Base-by-base conservation (phyloP, 768 basidiomycete species). In the Calocybe indica region DNA sequence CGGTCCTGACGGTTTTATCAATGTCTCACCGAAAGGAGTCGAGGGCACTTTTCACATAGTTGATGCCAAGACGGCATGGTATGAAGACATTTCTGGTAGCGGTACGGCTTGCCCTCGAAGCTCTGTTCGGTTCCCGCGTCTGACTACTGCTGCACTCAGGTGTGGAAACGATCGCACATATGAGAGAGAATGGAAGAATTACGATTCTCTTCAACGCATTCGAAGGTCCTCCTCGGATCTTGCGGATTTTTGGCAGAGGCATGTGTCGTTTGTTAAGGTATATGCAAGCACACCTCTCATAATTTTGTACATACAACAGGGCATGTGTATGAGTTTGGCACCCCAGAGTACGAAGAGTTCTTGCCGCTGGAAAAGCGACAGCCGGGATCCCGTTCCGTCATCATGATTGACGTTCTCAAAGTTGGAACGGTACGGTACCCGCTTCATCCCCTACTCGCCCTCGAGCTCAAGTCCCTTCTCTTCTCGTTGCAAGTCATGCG, bases 11-110 rank as follows among this genome's bases (percentile, higher is more conserved):
- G 84, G 82, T 0, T 79, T 82, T 43, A 72, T 88, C 40, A 87
- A 87, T 53, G 59, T 87, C 22, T 85, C 82, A 0, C 83, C 85
- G 0, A 87, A 87, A 54, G 81, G 80, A 39, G 66, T 74, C 28
- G 63, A 72, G 50, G 78, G 78, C 6, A 76, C 76, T 3, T 85
- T 88, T 56, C 82, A 82, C 54, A 58, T 85, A 51, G 67, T 74
- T 11, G 66, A 77, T 47, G 61, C 72, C 13, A 75, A 69, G 37
- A 66, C 62, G 40, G 79, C 82, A 2, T 87, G 85, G 85, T 88
- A 88, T 52, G 83, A 88, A 56, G 85, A 88, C 58, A 68, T 85
- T 39, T 80, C 78, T 13, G 85, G 85, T 7, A 80, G 82, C 51
- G 83, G 83, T 82, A 48, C 37, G 75, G 67, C 13, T n/a, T 46